Evolutionary conservation across 768 basidiomycete genomes (phyloP).

Genomic region (Boletus speciosus): DNA sequence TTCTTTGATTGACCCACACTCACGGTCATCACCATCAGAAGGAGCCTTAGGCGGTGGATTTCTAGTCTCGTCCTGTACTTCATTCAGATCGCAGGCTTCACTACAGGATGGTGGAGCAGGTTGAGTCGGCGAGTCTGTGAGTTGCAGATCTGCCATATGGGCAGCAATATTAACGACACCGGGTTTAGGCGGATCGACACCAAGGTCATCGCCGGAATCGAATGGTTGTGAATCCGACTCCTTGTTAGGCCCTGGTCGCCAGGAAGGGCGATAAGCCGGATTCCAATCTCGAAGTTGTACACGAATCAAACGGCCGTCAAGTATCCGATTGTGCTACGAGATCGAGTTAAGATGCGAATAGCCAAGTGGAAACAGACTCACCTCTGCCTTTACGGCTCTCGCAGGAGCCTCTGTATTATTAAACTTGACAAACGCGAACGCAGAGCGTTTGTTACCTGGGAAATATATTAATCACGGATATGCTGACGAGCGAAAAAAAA

Average conservation of each 20-base stretch:
- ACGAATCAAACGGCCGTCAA: conserved; percentile 68
- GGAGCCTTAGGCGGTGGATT: not conserved
- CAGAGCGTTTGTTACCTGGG: conserved; percentile 59
- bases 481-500: not conserved
- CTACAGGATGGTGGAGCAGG: not conserved
- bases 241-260: conserved; percentile 37
- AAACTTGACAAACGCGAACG: conserved; percentile 78
- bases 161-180: conserved; percentile 6
- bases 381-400: conserved; percentile 66
- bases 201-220: conserved; percentile 4
- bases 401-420: conserved; percentile 58
- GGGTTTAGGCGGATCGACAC: conserved; percentile 11
- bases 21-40: conserved; percentile 1
- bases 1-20: conserved; percentile 6
- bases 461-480: not conserved
- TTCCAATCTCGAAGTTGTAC: conserved; percentile 73
- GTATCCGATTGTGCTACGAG: conserved; percentile 65
- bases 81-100: conserved; percentile 15
- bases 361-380: conserved; percentile 22
- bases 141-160: conserved; percentile 9
- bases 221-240: conserved; percentile 32
- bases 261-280: conserved; percentile 44
- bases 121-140: conserved; percentile 6
- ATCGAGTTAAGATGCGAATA: conserved; percentile 1
- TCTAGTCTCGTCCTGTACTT: conserved; percentile 14